phyloP scores from a whole-genome alignment of 352 stramenopile genomes.

The Pythium insidiosum region DNA sequence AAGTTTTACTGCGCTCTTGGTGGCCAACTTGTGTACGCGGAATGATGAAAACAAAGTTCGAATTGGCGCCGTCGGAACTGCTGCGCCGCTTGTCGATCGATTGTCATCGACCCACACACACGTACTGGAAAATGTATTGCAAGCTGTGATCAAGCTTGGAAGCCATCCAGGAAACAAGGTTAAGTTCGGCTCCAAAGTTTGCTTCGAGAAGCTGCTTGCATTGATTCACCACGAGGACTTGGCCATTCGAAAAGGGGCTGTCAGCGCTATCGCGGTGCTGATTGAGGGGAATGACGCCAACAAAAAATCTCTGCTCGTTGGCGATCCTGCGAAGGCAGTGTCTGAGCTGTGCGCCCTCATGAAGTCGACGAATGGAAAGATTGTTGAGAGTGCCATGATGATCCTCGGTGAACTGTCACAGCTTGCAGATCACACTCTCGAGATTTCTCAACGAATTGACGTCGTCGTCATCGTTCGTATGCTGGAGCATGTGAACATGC shows the following conservation, averaged over 20 bases:
- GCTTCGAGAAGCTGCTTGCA: conserved; percentile 59
- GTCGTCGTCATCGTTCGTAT: conserved; percentile 50
- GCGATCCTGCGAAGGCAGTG: conserved; percentile 36
- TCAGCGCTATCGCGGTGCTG: conserved; percentile 49
- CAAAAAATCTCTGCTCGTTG: conserved; percentile 60
- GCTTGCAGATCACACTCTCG: conserved; percentile 47
- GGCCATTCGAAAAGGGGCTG: conserved; percentile 49
- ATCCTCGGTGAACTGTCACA: conserved; percentile 61
- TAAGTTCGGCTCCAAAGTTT: conserved; percentile 62
- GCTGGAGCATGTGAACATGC: conserved; percentile 47
- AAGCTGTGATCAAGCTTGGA: conserved; percentile 58
- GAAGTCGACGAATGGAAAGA: conserved; percentile 50
- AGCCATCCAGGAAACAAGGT: conserved; percentile 72
- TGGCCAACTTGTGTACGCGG: conserved; percentile 51
- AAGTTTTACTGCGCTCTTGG: conserved; percentile 39
- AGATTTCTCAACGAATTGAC: conserved; percentile 68
- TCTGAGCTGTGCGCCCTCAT: conserved; percentile 51
- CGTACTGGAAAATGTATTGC: conserved; percentile 62
- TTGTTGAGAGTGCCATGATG: conserved; percentile 65
- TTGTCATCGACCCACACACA: conserved; percentile 58
- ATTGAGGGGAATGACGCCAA: conserved; percentile 65
- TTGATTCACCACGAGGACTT: conserved; percentile 60
- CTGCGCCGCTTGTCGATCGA: conserved; percentile 40
- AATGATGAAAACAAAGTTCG: conserved; percentile 53
- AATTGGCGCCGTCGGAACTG: conserved; percentile 35